Base-by-base conservation (phyloP, 768 basidiomycete species). In the Psilocybe sp. region DNA sequence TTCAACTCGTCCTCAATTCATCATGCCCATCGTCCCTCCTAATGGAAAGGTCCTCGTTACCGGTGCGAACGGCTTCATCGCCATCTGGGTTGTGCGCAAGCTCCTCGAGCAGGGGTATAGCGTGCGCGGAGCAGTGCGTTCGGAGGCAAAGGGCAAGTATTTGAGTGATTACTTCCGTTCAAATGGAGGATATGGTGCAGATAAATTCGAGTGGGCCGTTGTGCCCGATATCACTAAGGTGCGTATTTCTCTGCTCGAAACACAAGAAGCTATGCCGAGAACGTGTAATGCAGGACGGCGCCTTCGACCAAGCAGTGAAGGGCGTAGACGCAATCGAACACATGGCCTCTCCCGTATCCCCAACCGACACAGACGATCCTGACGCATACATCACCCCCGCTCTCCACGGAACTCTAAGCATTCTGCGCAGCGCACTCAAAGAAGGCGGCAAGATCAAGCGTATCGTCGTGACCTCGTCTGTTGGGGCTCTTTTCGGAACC, bases 221-320 rank as follows among this genome's bases (percentile, higher is more conserved):
- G 86, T 91, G 0, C 74, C 79, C 40, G 89, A 92, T 60, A 85
- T 91, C 54, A 60, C 65, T 7, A 60, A 67, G 59, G 69, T 64
- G 16, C 11, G 61, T 52, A 35, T 14, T 23, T 1, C 13, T 13
- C 23, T 16, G 8, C 9, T 28, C 34, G 11, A 28, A 28, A 4
- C 23, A 7, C 23, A 28, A 7, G 23, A 7, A 28, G 4, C 23
- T 3, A 28, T 28, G n/a, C 23, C 18, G 23, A 19, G 9, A 7
- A 15, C 15, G 40, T 13, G 28, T 41, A 9, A 28, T 39, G 13
- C 49, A 83, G 81, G 75, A 75, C 1, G 80, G 79, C 5, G 85
- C 84, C 0, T 94, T 91, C 55, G 87, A 92, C 62, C 81, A 88
- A 43, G 87, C 82, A 0, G 85, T 91, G 51, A 79, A 82, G 63